Conservation (phyloP, 768 basidiomycete genomes). For the Royoungia palumana region DNA sequence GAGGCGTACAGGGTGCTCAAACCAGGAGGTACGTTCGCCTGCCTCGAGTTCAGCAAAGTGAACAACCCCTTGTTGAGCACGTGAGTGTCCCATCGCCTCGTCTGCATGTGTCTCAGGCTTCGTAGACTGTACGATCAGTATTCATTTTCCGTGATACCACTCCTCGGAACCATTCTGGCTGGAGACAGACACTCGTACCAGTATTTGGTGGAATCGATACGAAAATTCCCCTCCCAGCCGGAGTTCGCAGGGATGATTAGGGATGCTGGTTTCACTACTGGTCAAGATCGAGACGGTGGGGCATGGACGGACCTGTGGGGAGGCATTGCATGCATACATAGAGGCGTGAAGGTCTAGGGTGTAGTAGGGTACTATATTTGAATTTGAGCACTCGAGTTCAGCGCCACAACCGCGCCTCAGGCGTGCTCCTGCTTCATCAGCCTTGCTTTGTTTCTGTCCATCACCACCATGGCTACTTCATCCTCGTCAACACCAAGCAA, state of each 20-base stretch:
- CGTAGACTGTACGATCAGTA: slow-evolving; percentile 88
- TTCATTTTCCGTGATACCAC: slow-evolving; percentile 92
- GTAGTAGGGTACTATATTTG: not conserved
- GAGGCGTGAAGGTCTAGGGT: slow-evolving; percentile 68
- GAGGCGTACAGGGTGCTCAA: slow-evolving; percentile 94
- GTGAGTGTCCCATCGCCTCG: slow-evolving; percentile 47
- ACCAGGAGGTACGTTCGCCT: slow-evolving; percentile 93
- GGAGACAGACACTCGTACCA: slow-evolving; percentile 95
- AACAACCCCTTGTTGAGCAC: slow-evolving; percentile 79
- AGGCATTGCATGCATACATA: slow-evolving; percentile 84
- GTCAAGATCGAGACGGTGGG: slow-evolving; percentile 70
- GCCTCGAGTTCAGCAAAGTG: slow-evolving; percentile 94
- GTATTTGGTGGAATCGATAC: slow-evolving; percentile 96
- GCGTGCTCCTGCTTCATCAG: slow-evolving; percentile 9
- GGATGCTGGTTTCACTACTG: slow-evolving; percentile 78
- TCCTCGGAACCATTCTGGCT: slow-evolving; percentile 94
- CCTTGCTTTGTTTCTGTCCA: slow-evolving; percentile 8
- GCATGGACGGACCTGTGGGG: slow-evolving; percentile 87
- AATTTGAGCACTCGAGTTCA: slow-evolving; percentile 7
- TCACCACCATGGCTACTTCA: slow-evolving; percentile 32
- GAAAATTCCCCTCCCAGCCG: slow-evolving; percentile 83
- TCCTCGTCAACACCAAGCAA: slow-evolving; percentile 30
- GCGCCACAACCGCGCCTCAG: slow-evolving; percentile 29
- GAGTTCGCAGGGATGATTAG: slow-evolving; percentile 88
- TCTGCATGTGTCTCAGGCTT: slow-evolving; percentile 4